Base-by-base conservation (phyloP, 208 protist genomes). In the Leishmania aethiopica region DNA sequence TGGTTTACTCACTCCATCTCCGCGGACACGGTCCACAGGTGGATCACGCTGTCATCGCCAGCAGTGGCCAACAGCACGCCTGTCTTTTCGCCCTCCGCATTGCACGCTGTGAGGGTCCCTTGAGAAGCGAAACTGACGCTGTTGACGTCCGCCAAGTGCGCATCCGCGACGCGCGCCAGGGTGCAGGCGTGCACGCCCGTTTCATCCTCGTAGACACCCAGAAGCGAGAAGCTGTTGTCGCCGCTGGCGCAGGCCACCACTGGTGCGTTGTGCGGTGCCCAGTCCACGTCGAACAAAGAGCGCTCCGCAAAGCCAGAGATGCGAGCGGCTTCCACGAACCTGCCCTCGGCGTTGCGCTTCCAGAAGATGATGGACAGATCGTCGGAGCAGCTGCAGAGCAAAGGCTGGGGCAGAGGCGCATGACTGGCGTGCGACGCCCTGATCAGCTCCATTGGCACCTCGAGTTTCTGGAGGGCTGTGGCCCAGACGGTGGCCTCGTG, bases 401-500 rank as follows among this genome's bases (percentile, higher is more conserved):
- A 62, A 10, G 92, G 91, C 79, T 89, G 86, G 3, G 80, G 88
- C 53, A 86, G 72, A 67, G 57, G 67, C 17, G 53, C 13, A n/a
- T 79, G 51, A n/a, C 45, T 13, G 66, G 67, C 77, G 67, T 83
- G 79, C 22, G 86, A 80, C 11, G 77, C 78, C 40, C 86, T 77
- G 71, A 83, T 82, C 42, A 87, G 76, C 13, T 89, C 85, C 64
- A 90, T 87, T 17, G 90, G 82, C 67, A 91, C 57, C 80, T 91
- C 89, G 32, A 94, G 55, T 25, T 83, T 83, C 82, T 98, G 90
- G 55, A 97, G 81, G n/a, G 90, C 88, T 62, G 90, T 86, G 13
- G 81, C 81, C 96, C 96, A 98, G 51, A 98, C 97, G 28, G 97
- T 98, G 57, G 84, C 87, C 40, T 90, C 88, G 82, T 98, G 95